Percentiles rank a stretch among this genome's conserved stretches.
phyloP scores from a whole-genome alignment of 257 asterid species.

The Jasminum sambac region DNA sequence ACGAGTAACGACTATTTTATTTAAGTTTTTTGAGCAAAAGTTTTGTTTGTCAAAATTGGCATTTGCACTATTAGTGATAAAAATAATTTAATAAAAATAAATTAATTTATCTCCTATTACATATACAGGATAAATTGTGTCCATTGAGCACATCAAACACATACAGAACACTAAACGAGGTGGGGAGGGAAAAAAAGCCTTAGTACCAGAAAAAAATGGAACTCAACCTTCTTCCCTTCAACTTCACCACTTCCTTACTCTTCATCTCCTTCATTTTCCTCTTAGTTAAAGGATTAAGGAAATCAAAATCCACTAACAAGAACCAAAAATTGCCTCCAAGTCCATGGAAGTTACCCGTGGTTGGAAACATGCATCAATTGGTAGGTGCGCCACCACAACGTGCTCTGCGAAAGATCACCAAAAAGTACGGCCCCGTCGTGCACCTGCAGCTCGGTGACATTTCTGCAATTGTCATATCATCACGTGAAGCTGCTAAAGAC shows the following conservation, averaged over 20 bases:
- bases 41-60: too few relatives aligned
- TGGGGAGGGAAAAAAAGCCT: neutral
- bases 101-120: too few relatives aligned
- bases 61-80: too few relatives aligned
- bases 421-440: conserved; percentile 25
- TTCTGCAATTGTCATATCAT: conserved; percentile 24
- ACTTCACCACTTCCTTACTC: neutral
- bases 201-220: neutral
- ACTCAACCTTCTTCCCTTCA: neutral
- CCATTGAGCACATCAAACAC: too few relatives aligned
- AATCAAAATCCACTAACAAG: neutral
- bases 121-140: too few relatives aligned
- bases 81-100: too few relatives aligned
- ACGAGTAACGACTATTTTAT: too few relatives aligned
- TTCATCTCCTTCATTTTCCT: neutral
- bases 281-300: neutral
- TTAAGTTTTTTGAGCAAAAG: too few relatives aligned
- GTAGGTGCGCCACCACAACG: neutral
- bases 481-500: conserved; percentile 20
- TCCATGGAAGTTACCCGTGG: neutral
- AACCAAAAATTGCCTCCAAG: neutral
- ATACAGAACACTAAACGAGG: neutral
- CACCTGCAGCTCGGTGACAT: conserved; percentile 26
- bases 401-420: neutral
- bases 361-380: conserved; percentile 25